Evolutionary conservation across 345 rosid genomes (phyloP).

Genomic region (Brassica incana): DNA sequence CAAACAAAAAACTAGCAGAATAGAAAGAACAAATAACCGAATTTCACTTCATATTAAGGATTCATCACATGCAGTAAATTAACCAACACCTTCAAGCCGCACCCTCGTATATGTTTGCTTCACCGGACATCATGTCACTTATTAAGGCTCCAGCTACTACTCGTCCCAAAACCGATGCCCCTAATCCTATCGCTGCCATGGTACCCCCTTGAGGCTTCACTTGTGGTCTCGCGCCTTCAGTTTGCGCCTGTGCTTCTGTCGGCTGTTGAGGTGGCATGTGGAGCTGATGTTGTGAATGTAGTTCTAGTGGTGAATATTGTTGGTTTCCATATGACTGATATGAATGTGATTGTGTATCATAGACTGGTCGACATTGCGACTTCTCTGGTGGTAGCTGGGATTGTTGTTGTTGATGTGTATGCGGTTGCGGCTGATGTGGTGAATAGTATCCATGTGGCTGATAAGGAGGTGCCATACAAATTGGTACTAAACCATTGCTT

Average conservation of each 20-base stretch:
- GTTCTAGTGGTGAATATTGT: background rate
- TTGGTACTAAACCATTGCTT: background rate
- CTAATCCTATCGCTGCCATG: slow-evolving; percentile 47
- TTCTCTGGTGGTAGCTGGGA: background rate
- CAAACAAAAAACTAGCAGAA: background rate
- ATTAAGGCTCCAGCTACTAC: slow-evolving; percentile 62
- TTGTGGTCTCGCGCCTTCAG: slow-evolving; percentile 5
- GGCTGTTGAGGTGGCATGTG: background rate
- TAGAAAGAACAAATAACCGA: background rate
- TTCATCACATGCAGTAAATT: background rate
- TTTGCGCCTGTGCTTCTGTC: background rate
- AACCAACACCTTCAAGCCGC: background rate
- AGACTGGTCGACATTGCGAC: background rate
- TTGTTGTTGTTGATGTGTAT: background rate
- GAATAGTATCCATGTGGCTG: slow-evolving; percentile 19
- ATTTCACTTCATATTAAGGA: background rate
- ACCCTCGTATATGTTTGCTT: background rate
- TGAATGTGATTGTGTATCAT: background rate
- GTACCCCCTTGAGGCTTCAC: slow-evolving; percentile 36
- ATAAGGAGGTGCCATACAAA: background rate
- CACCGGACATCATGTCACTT: slow-evolving; percentile 40
- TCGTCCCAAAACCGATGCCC: slow-evolving; percentile 62
- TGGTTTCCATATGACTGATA: background rate
- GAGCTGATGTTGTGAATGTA: background rate
- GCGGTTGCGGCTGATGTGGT: background rate